Conservation (phyloP, 192 early-diverging fungal genomes). For the Borealophlyctis nickersoniae region DNA sequence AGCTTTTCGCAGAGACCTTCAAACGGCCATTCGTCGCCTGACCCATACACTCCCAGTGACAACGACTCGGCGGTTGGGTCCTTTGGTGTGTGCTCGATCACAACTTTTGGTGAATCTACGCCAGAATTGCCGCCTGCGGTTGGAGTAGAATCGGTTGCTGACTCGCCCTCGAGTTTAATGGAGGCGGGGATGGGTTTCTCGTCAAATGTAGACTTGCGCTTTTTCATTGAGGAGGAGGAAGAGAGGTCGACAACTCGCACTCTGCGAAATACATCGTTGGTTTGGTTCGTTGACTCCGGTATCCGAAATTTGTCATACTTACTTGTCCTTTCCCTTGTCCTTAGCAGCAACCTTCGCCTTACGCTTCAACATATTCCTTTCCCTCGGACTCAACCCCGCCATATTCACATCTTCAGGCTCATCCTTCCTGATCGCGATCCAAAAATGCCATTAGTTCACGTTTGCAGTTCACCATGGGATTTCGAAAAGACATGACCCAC, state of each 20-base stretch:
- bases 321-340: slow-evolving; percentile 72
- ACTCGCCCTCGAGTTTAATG: slow-evolving; percentile 13
- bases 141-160: neutral
- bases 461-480: too few species aligned
- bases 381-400: slow-evolving; percentile 82
- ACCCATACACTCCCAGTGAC: slow-evolving; percentile 24
- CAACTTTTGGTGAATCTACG: neutral
- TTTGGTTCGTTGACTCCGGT: neutral
- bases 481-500: too few species aligned
- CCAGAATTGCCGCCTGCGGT: neutral
- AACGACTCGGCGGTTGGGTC: neutral
- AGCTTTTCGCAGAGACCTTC: slow-evolving; percentile 65
- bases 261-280: slow-evolving; percentile 11
- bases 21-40: slow-evolving; percentile 69
- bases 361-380: slow-evolving; percentile 84
- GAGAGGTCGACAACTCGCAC: slow-evolving; percentile 43
- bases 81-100: neutral
- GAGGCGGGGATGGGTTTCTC: slow-evolving; percentile 7
- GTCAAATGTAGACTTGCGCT: slow-evolving; percentile 21
- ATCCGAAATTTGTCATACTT: slow-evolving; percentile 21
- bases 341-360: slow-evolving; percentile 78
- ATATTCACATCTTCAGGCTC: slow-evolving; percentile 47
- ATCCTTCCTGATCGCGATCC: neutral
- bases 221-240: slow-evolving; percentile 43
- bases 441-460: neutral